Evolutionary conservation across 1,139 yeast species (phyloP), one percentile per base, ranked within the genome.

Genomic region (Pichia sp.): DNA sequence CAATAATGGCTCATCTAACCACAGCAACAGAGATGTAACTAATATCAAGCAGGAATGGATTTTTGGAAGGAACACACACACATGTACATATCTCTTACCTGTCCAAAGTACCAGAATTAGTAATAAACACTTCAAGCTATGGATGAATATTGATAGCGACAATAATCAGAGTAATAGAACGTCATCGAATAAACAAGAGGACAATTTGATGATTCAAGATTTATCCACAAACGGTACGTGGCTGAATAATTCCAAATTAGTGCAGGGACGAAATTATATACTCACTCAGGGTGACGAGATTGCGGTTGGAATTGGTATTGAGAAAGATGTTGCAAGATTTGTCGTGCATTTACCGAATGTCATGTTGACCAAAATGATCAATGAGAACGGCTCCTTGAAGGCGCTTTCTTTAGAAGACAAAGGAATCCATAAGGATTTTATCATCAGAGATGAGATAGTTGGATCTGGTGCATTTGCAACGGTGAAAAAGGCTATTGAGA

Each of bases 391-490:
- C 18, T 9, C 16, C 9, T 39, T 39, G 41, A 22, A 39, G n/a
- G 40, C 18, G 30, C 23, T 28, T 6, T 16, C 39, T 2, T 31
- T 31, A 21, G 44, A 43, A 13, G 55, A 53, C 9, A 43, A 41
- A n/a, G 76, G 90, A 0, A 85, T 93, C 18, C 78, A 79, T 63
- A 81, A 80, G 54, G 87, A 85, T 61, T 93, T 83, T 66, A 86
- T 87, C 16, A 80, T 93, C 30, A 82, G 87, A 55, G 85, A 83
- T 64, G 96, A 87, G 61, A 83, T 87, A 5, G 85, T 93, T 2
- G 99, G 99, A 0, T 95, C 88, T 61, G 99, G 99, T 8, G 98
- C 98, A 5, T 93, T 93, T 76, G 98, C 98, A 3, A 86, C 91
- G 1, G 99, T 93, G 21, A 85, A 89, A 60, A 88, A 88, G 65